phyloP scores from a whole-genome alignment of 2,329 filamentous ascomycete genomes.

The Magnaporthales sp. region DNA sequence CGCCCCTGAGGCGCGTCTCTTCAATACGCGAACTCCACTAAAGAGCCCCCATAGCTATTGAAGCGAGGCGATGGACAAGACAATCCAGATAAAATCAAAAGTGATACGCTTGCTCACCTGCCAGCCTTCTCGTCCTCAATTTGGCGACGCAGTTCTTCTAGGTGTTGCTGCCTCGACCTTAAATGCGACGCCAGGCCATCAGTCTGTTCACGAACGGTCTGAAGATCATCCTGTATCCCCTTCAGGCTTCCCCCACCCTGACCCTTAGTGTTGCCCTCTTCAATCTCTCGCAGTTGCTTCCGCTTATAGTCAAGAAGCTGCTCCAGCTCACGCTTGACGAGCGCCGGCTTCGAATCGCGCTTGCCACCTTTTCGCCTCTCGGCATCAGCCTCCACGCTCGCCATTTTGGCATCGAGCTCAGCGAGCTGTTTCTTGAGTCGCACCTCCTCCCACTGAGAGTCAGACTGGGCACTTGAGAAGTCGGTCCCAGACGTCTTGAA shows the following conservation, averaged over 20 bases:
- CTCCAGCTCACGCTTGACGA: slow-evolving; percentile 91
- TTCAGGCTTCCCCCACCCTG: slow-evolving; percentile 64
- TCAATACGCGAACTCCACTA: neutral
- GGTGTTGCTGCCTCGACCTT: slow-evolving; percentile 61
- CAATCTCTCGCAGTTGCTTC: slow-evolving; percentile 64
- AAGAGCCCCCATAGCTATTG: neutral
- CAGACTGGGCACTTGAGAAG: slow-evolving; percentile 68
- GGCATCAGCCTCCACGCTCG: slow-evolving; percentile 67
- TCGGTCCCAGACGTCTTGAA: slow-evolving; percentile 84
- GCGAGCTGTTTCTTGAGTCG: slow-evolving; percentile 84
- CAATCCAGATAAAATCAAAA: neutral
- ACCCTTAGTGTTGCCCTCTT: slow-evolving; percentile 54
- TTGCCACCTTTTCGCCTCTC: slow-evolving; percentile 56
- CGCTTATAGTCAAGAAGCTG: slow-evolving; percentile 94
- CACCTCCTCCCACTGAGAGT: slow-evolving; percentile 97
- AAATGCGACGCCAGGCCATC: slow-evolving; percentile 83
- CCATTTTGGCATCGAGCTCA: slow-evolving; percentile 82
- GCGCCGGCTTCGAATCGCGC: slow-evolving; percentile 73
- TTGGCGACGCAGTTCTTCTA: slow-evolving; percentile 70
- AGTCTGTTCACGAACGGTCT: slow-evolving; percentile 87
- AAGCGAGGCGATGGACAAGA: neutral
- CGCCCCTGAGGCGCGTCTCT: neutral
- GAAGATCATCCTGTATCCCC: slow-evolving; percentile 74
- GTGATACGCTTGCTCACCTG: slow-evolving; percentile 21
- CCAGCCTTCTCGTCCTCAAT: slow-evolving; percentile 77